Base-by-base conservation (phyloP, 2,329 filamentous ascomycete species). In the Tympanopsis confertula region DNA sequence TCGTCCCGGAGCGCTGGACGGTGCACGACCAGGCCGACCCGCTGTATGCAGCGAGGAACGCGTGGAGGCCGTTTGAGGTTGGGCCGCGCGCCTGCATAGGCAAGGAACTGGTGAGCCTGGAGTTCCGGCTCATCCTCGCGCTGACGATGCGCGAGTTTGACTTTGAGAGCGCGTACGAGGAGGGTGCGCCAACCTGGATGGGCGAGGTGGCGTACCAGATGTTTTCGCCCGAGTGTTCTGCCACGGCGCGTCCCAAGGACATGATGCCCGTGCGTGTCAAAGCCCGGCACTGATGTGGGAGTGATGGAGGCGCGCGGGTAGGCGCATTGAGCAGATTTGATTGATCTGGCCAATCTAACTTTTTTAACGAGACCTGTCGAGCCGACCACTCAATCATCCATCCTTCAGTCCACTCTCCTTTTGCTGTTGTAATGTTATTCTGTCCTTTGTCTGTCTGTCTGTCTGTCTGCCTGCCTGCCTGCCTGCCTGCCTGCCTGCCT, bases 71-170 rank as follows among this genome's bases (percentile, higher is more conserved):
- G 0, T 77, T 76, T 45, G 66, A 69, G 44, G 58, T 65, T 35
- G 71, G 71, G 0, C 61, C 62, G 2, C 50, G 73, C 13, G 65
- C 61, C 19, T 77, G 72, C 44, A 63, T 76, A n/a, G 72, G 71
- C 1, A 68, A 74, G 49, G 66, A 69, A 43, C 55, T 76, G 33
- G 71, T 65, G 1, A 62, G 66, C 52, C 54, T 71, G 13, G 71
- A 77, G 51, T 47, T 68, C 17, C 65, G 64, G 43, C 54, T 69
- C 41, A 57, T 69, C 5, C 50, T 76, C 19, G 63, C 65, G 3
- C 62, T 71, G 49, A 65, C 64, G 0, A 48, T 66, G 12, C 49
- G 69, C 36, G 62, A 64, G 14, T 69, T 73, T 35, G 66, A 73
- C 24, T 62, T 77, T 41, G 50, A 55, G 37, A 50, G 53, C 1